Evolutionary conservation across 768 basidiomycete genomes (phyloP).

Genomic region (Gloeopeniophorella convolvens): DNA sequence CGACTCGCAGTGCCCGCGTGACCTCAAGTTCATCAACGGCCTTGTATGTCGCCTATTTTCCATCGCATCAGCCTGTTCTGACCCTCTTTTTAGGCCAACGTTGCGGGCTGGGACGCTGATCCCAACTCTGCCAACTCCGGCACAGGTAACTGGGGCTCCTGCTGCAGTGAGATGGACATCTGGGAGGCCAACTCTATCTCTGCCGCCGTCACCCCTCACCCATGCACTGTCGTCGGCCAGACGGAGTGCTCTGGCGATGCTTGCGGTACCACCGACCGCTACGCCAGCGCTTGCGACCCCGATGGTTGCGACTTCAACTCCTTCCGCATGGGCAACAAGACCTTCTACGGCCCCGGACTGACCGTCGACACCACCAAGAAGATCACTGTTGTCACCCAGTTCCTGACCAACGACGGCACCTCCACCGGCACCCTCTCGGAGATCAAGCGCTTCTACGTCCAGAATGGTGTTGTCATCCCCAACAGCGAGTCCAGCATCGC

Average conservation of each 20-base stretch:
- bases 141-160: conserved; percentile 39
- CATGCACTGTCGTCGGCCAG: conserved; percentile 37
- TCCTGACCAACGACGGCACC: conserved; percentile 41
- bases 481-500: conserved; percentile 43
- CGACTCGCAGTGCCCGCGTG: conserved; percentile 54
- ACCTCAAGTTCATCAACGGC: conserved; percentile 56
- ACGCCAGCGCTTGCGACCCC: conserved; percentile 42
- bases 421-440: conserved; percentile 41
- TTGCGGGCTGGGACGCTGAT: conserved; percentile 34
- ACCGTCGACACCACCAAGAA: conserved; percentile 44
- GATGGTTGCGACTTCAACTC: conserved; percentile 60
- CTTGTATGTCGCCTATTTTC: conserved; percentile 30
- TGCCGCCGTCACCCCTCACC: conserved; percentile 48
- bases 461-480: conserved; percentile 43
- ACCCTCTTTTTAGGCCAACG: conserved; percentile 38
- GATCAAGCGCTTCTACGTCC: conserved; percentile 49
- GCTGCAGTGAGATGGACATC: conserved; percentile 56
- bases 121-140: conserved; percentile 40
- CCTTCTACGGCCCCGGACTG: conserved; percentile 40
- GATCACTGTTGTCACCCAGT: conserved; percentile 52
- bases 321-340: conserved; percentile 43
- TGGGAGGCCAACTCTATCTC: conserved; percentile 52
- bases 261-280: conserved; percentile 32
- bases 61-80: no score
- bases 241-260: conserved; percentile 37